phyloP scores from a whole-genome alignment of 495 filamentous ascomycete species.

The Parachaetomium inaequale region DNA sequence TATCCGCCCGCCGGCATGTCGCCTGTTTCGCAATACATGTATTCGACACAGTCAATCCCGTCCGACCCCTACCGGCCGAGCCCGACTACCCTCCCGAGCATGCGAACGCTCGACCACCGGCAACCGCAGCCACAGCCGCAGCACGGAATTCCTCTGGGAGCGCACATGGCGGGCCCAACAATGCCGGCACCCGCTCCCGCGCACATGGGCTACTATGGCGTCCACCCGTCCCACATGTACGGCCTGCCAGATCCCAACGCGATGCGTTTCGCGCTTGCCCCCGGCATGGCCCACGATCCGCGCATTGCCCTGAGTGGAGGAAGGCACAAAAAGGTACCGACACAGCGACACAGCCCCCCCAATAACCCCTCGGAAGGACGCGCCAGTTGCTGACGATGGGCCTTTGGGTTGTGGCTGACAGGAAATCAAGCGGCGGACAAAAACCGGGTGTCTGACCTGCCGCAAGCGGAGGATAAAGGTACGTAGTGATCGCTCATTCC shows the following conservation, averaged over 20 bases:
- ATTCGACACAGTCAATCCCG: slow-evolving; percentile 35
- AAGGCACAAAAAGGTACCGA: slow-evolving; percentile 77
- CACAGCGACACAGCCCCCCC: slow-evolving; percentile 13
- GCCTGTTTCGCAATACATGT: slow-evolving; percentile 54
- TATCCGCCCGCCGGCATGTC: slow-evolving; percentile 52
- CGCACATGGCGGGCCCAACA: slow-evolving; percentile 37
- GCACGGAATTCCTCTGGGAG: slow-evolving; percentile 32
- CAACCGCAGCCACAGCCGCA: slow-evolving; percentile 33
- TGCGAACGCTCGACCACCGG: slow-evolving; percentile 53
- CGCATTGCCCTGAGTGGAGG: slow-evolving; percentile 70
- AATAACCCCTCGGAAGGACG: background rate
- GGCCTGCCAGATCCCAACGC: slow-evolving; percentile 31
- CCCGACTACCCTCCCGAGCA: slow-evolving; percentile 62
- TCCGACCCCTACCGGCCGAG: slow-evolving; percentile 33
- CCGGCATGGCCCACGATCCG: slow-evolving; percentile 49
- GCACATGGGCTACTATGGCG: slow-evolving; percentile 42
- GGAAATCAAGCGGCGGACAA: slow-evolving; percentile 97
- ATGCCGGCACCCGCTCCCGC: slow-evolving; percentile 28
- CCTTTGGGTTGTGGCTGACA: slow-evolving; percentile 32
- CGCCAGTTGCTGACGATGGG: slow-evolving; percentile 21
- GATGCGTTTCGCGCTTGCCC: slow-evolving; percentile 57
- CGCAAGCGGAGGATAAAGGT: slow-evolving; percentile 98
- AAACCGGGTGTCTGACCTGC: slow-evolving; percentile 96
- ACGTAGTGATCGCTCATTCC: slow-evolving; percentile 37
- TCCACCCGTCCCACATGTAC: slow-evolving; percentile 43